Percentiles rank a stretch among this genome's conserved stretches.
These are phyloP conservation scores for Cystofilobasidium bisporidii DNA, from an alignment of 768 basidiomycete genomes.

Conservation along the genomic window DNA sequence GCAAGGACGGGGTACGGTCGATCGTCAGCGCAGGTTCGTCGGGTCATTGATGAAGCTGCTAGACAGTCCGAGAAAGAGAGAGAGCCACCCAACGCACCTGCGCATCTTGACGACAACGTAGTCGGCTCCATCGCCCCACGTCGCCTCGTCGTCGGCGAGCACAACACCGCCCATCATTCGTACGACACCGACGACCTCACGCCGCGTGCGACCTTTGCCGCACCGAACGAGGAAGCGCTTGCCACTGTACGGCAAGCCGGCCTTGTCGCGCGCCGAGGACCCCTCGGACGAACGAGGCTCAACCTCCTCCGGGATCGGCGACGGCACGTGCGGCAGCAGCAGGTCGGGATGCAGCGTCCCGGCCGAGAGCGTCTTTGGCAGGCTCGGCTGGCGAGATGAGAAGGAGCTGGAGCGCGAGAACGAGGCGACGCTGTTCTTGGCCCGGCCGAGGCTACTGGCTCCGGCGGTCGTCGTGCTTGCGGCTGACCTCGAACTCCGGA, in stretches of 20 bases:
- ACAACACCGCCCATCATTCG: constrained; percentile 11
- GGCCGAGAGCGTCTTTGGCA: neutral
- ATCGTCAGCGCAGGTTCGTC: no score
- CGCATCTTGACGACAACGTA: constrained; percentile 18
- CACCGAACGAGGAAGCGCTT: constrained; percentile 2
- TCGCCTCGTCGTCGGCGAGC: constrained; percentile 12
- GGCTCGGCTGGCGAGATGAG: neutral
- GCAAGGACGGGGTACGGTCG: no score
- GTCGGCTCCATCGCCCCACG: constrained; percentile 6
- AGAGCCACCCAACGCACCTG: neutral
- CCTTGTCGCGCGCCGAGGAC: neutral
- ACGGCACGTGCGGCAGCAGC: neutral
- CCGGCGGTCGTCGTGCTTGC: neutral
- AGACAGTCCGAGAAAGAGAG: neutral
- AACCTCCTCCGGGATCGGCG: neutral
- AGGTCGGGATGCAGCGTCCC: neutral
- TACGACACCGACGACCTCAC: constrained; percentile 10
- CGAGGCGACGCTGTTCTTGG: neutral
- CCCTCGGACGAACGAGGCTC: neutral
- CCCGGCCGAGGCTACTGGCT: neutral
- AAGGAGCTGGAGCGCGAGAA: constrained; percentile 7
- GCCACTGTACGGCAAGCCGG: constrained; percentile 7
- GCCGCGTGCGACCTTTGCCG: constrained; percentile 3
- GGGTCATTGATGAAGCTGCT: no score
- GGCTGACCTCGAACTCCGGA: neutral